A percentile compares a stretch with the other conserved stretches of the same genome.
Evolutionary conservation across 2,329 filamentous ascomycete species (phyloP).

Genomic region (Colletotrichum paranaense): DNA sequence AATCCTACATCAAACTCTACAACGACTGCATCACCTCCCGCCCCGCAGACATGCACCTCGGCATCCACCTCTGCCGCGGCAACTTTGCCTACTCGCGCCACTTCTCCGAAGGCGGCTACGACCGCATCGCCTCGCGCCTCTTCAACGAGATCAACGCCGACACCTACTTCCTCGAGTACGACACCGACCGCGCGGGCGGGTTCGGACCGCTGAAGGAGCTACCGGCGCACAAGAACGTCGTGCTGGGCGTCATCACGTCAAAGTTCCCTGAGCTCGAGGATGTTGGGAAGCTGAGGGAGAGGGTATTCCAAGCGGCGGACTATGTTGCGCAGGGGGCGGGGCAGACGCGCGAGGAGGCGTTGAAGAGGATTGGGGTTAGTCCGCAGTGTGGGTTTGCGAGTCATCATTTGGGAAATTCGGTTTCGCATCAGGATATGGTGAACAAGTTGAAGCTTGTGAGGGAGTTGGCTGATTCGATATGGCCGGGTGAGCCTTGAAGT

Average conservation of each 20-base stretch:
- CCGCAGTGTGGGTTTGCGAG: conserved; percentile 79
- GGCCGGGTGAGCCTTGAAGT: conserved; percentile 32
- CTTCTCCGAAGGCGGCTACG: conserved; percentile 73
- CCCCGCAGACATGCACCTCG: conserved; percentile 75
- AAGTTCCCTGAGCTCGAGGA: conserved; percentile 71
- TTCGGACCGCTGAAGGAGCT: conserved; percentile 71
- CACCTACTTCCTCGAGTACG: conserved; percentile 72
- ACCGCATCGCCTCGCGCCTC: conserved; percentile 70
- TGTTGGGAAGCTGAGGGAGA: conserved; percentile 62
- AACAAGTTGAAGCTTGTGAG: conserved; percentile 32
- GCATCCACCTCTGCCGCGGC: conserved; percentile 73
- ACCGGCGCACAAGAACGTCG: conserved; percentile 70
- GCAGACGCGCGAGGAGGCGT: conserved; percentile 70
- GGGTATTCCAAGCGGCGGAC: conserved; percentile 68
- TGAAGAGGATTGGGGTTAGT: conserved; percentile 74
- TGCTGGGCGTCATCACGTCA: conserved; percentile 70
- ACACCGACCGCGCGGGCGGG: conserved; percentile 68
- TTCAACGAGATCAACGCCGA: conserved; percentile 69
- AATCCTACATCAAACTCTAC: conserved; percentile 78
- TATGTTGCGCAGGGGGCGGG: conserved; percentile 74
- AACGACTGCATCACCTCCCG: conserved; percentile 74
- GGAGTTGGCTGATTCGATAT: conserved; percentile 28
- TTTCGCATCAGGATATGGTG: conserved; percentile 27
- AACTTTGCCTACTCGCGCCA: conserved; percentile 73
- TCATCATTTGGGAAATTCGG: conserved; percentile 35